Evolutionary conservation across 2,329 filamentous ascomycete species (phyloP), one percentile per base, ranked within the genome.

Genomic region (Pyricularia sp.): DNA sequence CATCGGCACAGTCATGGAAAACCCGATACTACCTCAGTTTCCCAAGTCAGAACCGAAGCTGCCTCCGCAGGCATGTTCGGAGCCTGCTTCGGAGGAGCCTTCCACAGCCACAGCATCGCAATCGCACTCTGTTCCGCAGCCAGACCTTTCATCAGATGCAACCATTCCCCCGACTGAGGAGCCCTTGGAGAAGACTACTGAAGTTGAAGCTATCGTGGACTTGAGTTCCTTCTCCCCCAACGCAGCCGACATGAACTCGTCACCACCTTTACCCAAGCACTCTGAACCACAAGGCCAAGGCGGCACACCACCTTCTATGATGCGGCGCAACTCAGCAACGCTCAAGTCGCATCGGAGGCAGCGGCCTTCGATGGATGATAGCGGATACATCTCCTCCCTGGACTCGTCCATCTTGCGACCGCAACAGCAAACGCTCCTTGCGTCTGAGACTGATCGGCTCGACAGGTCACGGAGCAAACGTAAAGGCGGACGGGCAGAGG

Each of bases 351-450:
- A 90, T 72, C 92, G 92, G 80, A 90, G 91, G 72, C 94, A 93
- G 78, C 88, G 91, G 74, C 86, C 87, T 33, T 90, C 91, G 14
- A 90, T 96, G 82, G 92, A 87, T 75, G 95, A 99, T 79, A 98
- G 94, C 77, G 95, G 95, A 59, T 99, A 98, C 79, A 97, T 97
- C 77, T 98, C 95, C 1, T 97, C 94, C 0, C 85, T 98, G 23
- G 94, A 97, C 74, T 98, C 95, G 2, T 98, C 95, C 0, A 93
- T 86, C 17, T 86, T 92, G 77, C 88, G 94, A 70, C 89, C 91
- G 65, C 88, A 89, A 71, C 86, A 87, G 72, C 83, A 86, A 20
- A 83, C 87, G 69, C 83, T 92, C 23, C 84, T 93, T 63, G 92
- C 90, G 4, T 94, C 92, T 0, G 93, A 96, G 74, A 86, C 89